Conservation (phyloP, 192 early-diverging fungal genomes). For the Chytriomyces confervae region DNA sequence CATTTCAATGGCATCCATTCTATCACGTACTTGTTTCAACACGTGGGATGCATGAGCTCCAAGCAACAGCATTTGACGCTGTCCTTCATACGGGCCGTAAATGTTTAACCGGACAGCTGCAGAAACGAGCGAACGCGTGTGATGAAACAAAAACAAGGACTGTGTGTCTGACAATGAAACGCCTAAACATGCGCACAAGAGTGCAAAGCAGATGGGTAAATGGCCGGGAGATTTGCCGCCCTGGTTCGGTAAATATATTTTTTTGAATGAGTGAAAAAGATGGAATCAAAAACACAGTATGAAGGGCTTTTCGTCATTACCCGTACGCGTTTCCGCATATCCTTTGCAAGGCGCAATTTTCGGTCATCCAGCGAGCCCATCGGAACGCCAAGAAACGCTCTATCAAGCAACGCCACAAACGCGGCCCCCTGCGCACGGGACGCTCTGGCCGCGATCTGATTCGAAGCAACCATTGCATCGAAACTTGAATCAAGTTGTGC, state of each 20-base stretch:
- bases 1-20: background rate
- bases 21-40: constrained; percentile 20
- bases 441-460: constrained; percentile 69
- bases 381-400: background rate
- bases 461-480: constrained; percentile 37
- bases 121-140: constrained; percentile 84
- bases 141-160: constrained; percentile 82
- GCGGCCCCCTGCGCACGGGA: constrained; percentile 73
- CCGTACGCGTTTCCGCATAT: too few species aligned
- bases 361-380: too few species aligned
- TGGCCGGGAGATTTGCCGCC: constrained; percentile 62
- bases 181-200: constrained; percentile 64
- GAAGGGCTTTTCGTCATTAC: too few species aligned
- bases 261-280: background rate
- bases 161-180: constrained; percentile 57
- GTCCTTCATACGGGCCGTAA: constrained; percentile 87
- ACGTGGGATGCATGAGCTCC: background rate
- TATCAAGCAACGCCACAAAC: constrained; percentile 24
- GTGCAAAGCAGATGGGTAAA: constrained; percentile 79
- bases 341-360: too few species aligned
- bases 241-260: background rate
- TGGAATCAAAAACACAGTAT: background rate
- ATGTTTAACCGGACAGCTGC: constrained; percentile 88
- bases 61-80: constrained; percentile 65
- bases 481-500: constrained; percentile 9